phyloP scores from a whole-genome alignment of 2,329 filamentous ascomycete species.

The Stachybotrys chlorohalonatus region DNA sequence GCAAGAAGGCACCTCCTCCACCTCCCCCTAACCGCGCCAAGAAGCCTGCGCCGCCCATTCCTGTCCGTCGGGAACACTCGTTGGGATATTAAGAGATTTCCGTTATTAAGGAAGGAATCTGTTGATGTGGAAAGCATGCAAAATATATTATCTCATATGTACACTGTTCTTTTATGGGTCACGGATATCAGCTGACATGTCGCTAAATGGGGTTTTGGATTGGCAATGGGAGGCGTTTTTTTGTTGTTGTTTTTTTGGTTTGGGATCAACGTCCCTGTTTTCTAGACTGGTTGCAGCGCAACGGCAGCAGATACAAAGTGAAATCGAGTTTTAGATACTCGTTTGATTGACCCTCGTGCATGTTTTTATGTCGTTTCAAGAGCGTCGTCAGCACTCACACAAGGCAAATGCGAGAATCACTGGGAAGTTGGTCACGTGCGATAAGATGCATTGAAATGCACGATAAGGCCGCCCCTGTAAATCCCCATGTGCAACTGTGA shows the following conservation, averaged over 20 bases:
- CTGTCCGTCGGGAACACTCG: slow-evolving; percentile 8
- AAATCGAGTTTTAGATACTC: neutral
- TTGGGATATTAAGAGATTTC: slow-evolving; percentile 11
- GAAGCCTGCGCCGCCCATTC: slow-evolving; percentile 27
- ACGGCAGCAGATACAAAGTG: neutral
- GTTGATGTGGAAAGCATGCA: neutral
- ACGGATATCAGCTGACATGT: neutral
- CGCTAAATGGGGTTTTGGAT: neutral
- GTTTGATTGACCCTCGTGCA: too few relatives aligned
- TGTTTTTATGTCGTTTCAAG: too few relatives aligned
- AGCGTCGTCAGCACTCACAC: too few relatives aligned
- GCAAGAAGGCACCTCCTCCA: slow-evolving; percentile 48
- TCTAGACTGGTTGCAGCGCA: neutral
- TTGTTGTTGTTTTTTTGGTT: slow-evolving; percentile 7
- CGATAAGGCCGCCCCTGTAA: neutral
- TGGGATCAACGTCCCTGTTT: neutral
- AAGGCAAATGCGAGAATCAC: too few relatives aligned
- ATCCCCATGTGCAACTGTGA: neutral
- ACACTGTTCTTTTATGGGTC: neutral
- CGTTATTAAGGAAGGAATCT: neutral
- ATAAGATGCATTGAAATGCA: neutral
- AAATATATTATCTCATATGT: neutral
- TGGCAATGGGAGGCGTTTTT: neutral
- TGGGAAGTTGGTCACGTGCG: neutral
- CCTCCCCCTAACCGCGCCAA: slow-evolving; percentile 38